These are phyloP conservation scores for Funneliformis caledonium DNA, from an alignment of 371 early-diverging fungal genomes.

Conservation along the genomic window DNA sequence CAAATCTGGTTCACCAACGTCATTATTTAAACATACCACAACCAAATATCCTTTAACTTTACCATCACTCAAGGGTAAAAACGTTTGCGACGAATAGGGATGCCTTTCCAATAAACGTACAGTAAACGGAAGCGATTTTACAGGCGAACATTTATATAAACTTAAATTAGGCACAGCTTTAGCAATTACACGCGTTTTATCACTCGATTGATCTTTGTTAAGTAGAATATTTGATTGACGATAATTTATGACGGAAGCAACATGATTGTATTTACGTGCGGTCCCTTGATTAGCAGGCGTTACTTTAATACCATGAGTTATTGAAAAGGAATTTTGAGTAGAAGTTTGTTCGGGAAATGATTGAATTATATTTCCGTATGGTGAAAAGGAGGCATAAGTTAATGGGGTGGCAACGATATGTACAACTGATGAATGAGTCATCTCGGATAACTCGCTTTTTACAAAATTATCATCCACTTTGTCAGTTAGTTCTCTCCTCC, in stretches of 20 bases:
- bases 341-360: conserved; percentile 3
- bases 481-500: conserved; percentile 41
- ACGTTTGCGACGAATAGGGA: conserved; percentile 84
- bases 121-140: conserved; percentile 44
- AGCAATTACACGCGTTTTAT: background rate
- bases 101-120: conserved; percentile 86
- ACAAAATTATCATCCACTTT: background rate
- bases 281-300: conserved; percentile 44
- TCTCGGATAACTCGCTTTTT: background rate
- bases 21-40: conserved; percentile 76
- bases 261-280: conserved; percentile 39
- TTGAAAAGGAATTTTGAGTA: background rate
- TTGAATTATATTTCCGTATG: conserved; percentile 40
- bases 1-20: conserved; percentile 71
- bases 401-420: conserved; percentile 4
- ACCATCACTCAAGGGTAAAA: conserved; percentile 77
- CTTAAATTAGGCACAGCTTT: conserved; percentile 39
- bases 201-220: background rate
- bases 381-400: conserved; percentile 8
- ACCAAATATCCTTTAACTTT: conserved; percentile 71
- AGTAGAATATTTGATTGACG: background rate
- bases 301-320: conserved; percentile 10
- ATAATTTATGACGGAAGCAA: conserved; percentile 19
- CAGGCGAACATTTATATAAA: conserved; percentile 29
- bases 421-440: background rate